phyloP scores from a whole-genome alignment of 2,329 filamentous ascomycete species.

The Pseudogymnoascus sp. region DNA sequence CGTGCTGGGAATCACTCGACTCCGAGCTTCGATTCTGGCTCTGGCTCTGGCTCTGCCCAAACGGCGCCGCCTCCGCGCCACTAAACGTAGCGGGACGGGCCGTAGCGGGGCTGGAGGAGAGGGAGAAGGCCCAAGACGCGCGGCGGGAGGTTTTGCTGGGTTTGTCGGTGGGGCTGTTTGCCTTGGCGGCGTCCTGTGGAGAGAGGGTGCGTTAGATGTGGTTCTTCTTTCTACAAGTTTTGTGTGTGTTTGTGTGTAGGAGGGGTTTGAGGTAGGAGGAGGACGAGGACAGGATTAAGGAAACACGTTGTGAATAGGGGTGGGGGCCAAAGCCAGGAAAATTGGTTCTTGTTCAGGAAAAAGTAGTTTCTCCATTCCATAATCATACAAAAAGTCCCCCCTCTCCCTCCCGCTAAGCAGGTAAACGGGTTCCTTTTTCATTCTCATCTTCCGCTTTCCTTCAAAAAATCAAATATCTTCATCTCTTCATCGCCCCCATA shows the following conservation, averaged over 20 bases:
- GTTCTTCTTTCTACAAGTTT: slow-evolving; percentile 1
- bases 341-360: neutral
- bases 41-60: neutral
- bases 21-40: neutral
- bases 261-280: neutral
- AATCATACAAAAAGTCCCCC: neutral
- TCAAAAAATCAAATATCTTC: neutral
- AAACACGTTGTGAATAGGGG: neutral
- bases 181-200: neutral
- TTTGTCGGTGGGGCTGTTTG: neutral
- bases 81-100: neutral
- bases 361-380: slow-evolving; percentile 5
- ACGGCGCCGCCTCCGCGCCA: neutral
- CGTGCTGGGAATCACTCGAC: neutral
- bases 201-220: neutral
- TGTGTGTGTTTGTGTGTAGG: neutral
- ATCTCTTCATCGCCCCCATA: neutral
- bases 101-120: neutral
- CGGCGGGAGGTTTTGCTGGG: neutral
- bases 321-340: neutral
- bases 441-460: neutral
- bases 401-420: slow-evolving; percentile 2
- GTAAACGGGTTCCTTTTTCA: neutral
- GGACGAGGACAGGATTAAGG: neutral
- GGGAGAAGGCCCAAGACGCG: neutral